These are phyloP conservation scores for Chlamydomonas asymmetrica DNA, from an alignment of 139 green algal species.

Conservation along the genomic window DNA sequence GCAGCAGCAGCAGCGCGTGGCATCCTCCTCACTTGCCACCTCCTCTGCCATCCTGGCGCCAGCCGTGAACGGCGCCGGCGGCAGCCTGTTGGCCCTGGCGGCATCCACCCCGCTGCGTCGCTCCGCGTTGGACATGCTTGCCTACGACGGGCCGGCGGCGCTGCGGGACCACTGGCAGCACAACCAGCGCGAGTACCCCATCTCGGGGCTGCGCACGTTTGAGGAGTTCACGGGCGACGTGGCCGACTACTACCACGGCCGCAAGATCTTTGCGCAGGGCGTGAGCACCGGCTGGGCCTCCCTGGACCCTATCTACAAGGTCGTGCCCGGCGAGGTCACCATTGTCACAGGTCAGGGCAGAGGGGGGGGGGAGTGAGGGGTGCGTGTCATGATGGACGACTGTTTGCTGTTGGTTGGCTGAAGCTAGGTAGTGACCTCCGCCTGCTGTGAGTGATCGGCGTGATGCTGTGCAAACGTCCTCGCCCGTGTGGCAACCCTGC, in stretches of 20 bases:
- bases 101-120: slow-evolving; percentile 46
- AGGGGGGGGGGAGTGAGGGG: neutral
- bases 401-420: too few species aligned
- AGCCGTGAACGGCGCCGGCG: neutral
- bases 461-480: neutral
- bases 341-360: slow-evolving; percentile 78
- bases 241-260: neutral
- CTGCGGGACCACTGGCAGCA: slow-evolving; percentile 60
- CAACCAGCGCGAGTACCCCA: slow-evolving; percentile 70
- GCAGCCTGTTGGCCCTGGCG: neutral
- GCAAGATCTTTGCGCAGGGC: slow-evolving; percentile 26
- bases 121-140: slow-evolving; percentile 87
- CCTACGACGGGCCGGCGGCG: slow-evolving; percentile 60
- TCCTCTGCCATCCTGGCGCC: too few species aligned
- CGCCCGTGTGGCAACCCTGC: too few species aligned
- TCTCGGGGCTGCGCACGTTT: slow-evolving; percentile 72
- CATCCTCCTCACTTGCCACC: neutral
- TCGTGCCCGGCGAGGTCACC: slow-evolving; percentile 88
- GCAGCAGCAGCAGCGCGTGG: slow-evolving; percentile 2
- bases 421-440: too few species aligned
- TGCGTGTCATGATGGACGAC: too few species aligned
- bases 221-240: slow-evolving; percentile 6
- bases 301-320: slow-evolving; percentile 81
- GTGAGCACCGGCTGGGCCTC: slow-evolving; percentile 77
- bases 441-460: neutral